Evolutionary conservation across 345 rosid species (phyloP).

Genomic region (Tarenaya hassleriana): DNA sequence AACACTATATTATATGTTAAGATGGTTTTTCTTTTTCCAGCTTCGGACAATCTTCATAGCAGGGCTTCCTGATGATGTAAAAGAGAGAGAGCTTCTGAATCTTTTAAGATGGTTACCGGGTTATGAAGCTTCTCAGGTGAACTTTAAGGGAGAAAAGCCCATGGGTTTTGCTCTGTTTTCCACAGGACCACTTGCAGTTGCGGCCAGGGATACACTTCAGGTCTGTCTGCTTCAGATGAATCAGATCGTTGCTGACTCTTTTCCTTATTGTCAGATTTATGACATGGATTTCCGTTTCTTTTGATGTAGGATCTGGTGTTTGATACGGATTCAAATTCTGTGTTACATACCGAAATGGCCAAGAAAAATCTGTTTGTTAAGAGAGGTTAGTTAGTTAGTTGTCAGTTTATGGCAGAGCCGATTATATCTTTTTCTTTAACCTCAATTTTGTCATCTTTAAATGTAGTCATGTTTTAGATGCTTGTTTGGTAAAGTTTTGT

Average conservation of each 20-base stretch:
- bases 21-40: conserved; percentile 42
- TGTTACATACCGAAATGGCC: conserved; percentile 96
- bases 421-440: neutral
- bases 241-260: neutral
- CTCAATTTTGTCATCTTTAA: neutral
- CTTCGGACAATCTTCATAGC: conserved; percentile 88
- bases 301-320: conserved; percentile 67
- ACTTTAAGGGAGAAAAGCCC: conserved; percentile 86
- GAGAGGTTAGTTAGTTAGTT: conserved; percentile 60
- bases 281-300: conserved; percentile 7
- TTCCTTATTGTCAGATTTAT: neutral
- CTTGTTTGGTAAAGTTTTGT: conserved; percentile 14
- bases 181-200: conserved; percentile 55
- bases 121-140: conserved; percentile 93
- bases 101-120: conserved; percentile 95
- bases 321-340: conserved; percentile 75
- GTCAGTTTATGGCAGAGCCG: neutral
- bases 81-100: conserved; percentile 91
- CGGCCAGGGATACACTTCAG: conserved; percentile 93
- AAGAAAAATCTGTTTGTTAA: conserved; percentile 96
- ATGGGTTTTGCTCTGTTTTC: conserved; percentile 99
- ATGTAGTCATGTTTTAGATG: conserved; percentile 5
- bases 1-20: conserved; percentile 19
- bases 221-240: conserved; percentile 30
- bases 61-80: conserved; percentile 91